phyloP scores from a whole-genome alignment of 352 stramenopile species.

The Thraustochytrium striatum region DNA sequence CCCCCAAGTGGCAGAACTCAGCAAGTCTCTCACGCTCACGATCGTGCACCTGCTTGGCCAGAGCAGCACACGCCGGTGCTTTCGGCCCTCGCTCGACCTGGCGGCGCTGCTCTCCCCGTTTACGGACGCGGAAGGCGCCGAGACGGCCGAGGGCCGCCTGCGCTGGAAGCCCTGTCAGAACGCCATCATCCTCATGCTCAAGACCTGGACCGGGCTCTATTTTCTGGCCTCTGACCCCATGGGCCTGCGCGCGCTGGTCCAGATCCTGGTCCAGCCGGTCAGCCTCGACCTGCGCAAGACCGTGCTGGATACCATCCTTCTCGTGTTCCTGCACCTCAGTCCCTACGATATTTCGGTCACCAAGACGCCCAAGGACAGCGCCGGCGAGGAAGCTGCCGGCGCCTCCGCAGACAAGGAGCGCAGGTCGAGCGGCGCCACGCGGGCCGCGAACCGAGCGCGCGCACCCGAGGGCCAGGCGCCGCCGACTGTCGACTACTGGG shows the following conservation, averaged over 20 bases:
- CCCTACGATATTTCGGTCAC: conserved; percentile 30
- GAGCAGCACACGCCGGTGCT: conserved; percentile 71
- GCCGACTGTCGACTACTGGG: conserved; percentile 16
- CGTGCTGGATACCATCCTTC: conserved; percentile 53
- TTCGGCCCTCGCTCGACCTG: conserved; percentile 77
- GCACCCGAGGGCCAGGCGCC: background rate
- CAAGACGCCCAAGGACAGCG: background rate
- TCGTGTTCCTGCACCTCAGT: conserved; percentile 21
- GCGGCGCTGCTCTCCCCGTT: conserved; percentile 76
- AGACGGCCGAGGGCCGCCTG: conserved; percentile 72
- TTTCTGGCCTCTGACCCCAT: conserved; percentile 77
- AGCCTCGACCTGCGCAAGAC: conserved; percentile 79
- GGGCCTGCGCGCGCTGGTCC: conserved; percentile 73
- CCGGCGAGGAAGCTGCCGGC: background rate
- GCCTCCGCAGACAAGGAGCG: background rate
- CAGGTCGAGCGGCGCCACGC: background rate
- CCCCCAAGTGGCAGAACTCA: conserved; percentile 63
- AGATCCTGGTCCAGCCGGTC: conserved; percentile 74
- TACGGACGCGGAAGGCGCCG: conserved; percentile 75
- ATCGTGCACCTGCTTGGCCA: conserved; percentile 76
- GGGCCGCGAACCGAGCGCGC: background rate
- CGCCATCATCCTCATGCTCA: conserved; percentile 80
- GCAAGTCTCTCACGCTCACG: conserved; percentile 74
- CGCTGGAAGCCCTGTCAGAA: conserved; percentile 80
- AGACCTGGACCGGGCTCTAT: conserved; percentile 69